phyloP scores from a whole-genome alignment of 2,329 filamentous ascomycete genomes.

The Allantophomopsis lycopodina region DNA sequence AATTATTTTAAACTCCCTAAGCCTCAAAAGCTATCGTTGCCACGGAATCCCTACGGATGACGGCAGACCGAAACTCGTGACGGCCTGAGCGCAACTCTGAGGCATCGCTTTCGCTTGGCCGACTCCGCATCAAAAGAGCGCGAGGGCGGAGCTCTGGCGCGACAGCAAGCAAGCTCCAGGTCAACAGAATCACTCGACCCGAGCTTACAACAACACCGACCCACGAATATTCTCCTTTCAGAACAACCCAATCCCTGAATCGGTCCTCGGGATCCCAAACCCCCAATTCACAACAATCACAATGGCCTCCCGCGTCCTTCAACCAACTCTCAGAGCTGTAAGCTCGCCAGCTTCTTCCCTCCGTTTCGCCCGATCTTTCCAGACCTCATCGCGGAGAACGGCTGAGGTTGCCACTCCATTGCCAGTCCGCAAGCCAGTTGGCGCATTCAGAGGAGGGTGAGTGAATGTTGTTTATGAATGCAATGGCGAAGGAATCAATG shows the following conservation, averaged over 20 bases:
- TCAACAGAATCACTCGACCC: no score
- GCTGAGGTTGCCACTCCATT: conserved; percentile 24
- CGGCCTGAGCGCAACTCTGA: no score
- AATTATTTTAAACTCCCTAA: no score
- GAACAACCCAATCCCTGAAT: no score
- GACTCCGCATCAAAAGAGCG: no score
- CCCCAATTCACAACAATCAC: neutral
- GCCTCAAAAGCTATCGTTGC: no score
- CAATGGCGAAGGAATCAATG: neutral
- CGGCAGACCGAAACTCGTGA: neutral
- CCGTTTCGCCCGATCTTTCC: conserved; percentile 18
- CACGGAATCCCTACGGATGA: neutral
- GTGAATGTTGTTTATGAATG: conserved; percentile 16
- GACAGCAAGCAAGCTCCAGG: no score
- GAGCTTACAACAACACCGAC: no score
- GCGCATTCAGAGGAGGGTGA: conserved; percentile 61
- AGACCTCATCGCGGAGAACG: conserved; percentile 21
- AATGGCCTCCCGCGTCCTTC: conserved; percentile 29
- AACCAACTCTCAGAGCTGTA: conserved; percentile 21
- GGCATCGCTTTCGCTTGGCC: no score
- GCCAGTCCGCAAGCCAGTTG: conserved; percentile 50
- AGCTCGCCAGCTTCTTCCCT: conserved; percentile 13
- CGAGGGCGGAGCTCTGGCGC: no score
- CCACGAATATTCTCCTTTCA: no score
- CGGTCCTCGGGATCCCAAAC: no score